These are phyloP conservation scores for Cochlearia excelsa DNA, from an alignment of 345 rosid species.

Conservation along the genomic window DNA sequence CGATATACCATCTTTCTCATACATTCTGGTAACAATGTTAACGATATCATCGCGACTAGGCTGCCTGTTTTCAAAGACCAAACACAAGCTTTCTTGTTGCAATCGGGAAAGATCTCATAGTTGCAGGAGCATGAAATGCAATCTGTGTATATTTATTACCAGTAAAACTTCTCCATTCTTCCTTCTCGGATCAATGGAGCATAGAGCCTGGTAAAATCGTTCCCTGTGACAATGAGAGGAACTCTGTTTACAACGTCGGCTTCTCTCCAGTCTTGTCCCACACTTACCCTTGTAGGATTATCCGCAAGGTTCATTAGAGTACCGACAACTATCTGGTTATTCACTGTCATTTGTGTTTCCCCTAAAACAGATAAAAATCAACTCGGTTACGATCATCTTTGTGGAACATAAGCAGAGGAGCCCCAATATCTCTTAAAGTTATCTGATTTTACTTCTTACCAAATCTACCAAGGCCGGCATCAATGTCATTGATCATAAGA, in stretches of 20 bases:
- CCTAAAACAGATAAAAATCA: conserved; percentile 39
- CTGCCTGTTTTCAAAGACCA: conserved; percentile 57
- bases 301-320: conserved; percentile 90
- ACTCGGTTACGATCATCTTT: conserved; percentile 9
- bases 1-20: conserved; percentile 79
- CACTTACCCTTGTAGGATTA: conserved; percentile 91
- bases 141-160: conserved; percentile 40
- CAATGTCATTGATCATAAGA: conserved; percentile 92
- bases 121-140: neutral
- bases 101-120: conserved; percentile 7
- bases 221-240: conserved; percentile 88
- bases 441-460: conserved; percentile 46
- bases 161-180: conserved; percentile 94
- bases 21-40: conserved; percentile 84
- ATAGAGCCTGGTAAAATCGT: conserved; percentile 80
- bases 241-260: conserved; percentile 72
- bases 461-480: conserved; percentile 97
- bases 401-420: conserved; percentile 9
- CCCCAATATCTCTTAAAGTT: conserved; percentile 4
- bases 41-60: conserved; percentile 81
- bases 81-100: conserved; percentile 16
- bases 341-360: conserved; percentile 90
- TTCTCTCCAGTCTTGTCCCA: conserved; percentile 96
- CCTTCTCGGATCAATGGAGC: conserved; percentile 99
- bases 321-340: conserved; percentile 91